Evolutionary conservation across 305 asterid species (phyloP), one percentile per base, ranked within the genome.

Genomic region (Solanum aculeatissimum): DNA sequence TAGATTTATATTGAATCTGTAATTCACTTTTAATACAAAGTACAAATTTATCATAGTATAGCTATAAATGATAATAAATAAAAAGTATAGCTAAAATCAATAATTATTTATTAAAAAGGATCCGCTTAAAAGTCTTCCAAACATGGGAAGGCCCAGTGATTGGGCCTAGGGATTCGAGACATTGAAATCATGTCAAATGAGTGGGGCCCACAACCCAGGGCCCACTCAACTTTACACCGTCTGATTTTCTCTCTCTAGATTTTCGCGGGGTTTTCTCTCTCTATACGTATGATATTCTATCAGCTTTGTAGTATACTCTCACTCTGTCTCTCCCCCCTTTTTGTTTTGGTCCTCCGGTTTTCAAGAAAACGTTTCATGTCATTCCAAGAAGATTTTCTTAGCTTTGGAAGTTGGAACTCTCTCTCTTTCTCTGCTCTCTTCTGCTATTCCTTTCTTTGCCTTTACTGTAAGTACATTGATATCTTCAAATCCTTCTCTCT

Each of bases 401-500:
- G 49, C 49, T 27, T 75, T 47, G 43, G 40, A 82, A 89, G 55
- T 75, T 27, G 65, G 71, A 77, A 70, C 71, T 66, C 84, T 65
- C 78, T 6, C n/a, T 68, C 21, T 14, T 1, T 49, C 70, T 27
- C 40, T 32, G 43, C n/a, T 66, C 29, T 38, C 2, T n/a, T 42
- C 88, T 86, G 93, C 90, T 87, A 86, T 88, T 85, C 91, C 51
- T 92, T 89, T 18, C 91, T 86, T 91, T 87, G 88, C 87, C 58
- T 88, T 85, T 85, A 83, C 87, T 86, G 91, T 92, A 87, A 87
- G 93, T 85, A 85, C 84, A 60, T 81, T 88, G 18, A 66, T 85
- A 42, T 68, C 29, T 23, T 1, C 57, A 45, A 43, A n/a, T 69
- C 53, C 13, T 69, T 27, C 32, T 51, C 6, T 5, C 19, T 42